Base-by-base conservation (phyloP, 2,329 filamentous ascomycete genomes). In the Penicillium sp. region DNA sequence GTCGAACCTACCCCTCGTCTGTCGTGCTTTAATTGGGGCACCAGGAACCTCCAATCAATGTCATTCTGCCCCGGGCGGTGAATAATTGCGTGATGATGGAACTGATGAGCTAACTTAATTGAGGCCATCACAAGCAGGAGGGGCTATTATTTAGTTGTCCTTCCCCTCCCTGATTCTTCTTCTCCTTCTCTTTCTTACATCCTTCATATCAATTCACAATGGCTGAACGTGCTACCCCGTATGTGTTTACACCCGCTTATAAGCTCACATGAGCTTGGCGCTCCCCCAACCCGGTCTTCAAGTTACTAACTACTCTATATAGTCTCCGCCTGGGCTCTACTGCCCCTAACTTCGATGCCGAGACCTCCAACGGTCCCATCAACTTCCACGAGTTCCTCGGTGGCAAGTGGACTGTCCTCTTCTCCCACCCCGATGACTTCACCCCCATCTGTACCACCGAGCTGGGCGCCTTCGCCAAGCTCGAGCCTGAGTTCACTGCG, bases 361-460 rank as follows among this genome's bases (percentile, higher is more conserved):
- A 84, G 61, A 85, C 83, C 58, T 86, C 83, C 55, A 72, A 74
- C 53, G 83, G 82, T 48, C 74, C 75, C 44, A 84, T 86, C 65
- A 76, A 85, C 70, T 86, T 86, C 76, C 83, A 86, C 72, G 74
- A 85, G 59, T 86, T 80, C 74, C 84, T 86, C 57, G 82, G 81
- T 61, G 75, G 84, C 73, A 81, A 76, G 59, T 86, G 82, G 82
- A 79, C 82, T 50, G 75, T 86, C 53, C 76, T 86, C 57, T 86
- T 86, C 77, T 85, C 82, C 36, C 82, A 86, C 72, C 82, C 83
- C 35, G 69, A 69, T 62, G 90, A 96, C 74, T 96, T 87, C 78
- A 96, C 90, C 5, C 90, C 90, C 54, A 90, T 95, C 52, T 96
- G 90, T 79, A 96, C 90, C 62, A 96, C 89, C 47, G 90, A 96